Evolutionary conservation across 176 grass and related monocot genomes (phyloP).

Genomic region (Chloris gayana): DNA sequence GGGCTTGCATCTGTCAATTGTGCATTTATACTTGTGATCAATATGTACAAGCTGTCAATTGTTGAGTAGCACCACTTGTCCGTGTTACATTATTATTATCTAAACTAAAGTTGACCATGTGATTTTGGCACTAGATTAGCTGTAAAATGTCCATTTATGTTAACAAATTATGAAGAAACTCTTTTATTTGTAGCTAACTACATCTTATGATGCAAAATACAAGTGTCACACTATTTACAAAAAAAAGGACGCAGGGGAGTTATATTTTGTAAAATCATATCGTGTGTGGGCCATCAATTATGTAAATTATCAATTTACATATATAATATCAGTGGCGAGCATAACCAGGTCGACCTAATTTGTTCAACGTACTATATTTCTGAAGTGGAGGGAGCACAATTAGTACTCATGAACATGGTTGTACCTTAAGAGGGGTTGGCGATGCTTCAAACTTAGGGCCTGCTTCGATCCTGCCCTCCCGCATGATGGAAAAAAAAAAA

Average conservation of each 20-base stretch:
- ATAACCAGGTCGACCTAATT: background rate
- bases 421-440: background rate
- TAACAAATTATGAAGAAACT: background rate
- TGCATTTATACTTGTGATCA: constrained; percentile 17
- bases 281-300: background rate
- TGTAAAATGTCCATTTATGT: background rate
- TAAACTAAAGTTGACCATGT: constrained; percentile 6
- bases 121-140: background rate
- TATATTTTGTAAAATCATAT: background rate
- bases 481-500: too few relatives aligned
- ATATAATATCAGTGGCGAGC: background rate
- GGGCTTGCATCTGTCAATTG: background rate
- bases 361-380: too few relatives aligned
- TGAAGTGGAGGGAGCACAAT: background rate
- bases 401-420: background rate
- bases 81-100: background rate
- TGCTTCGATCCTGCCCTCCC: too few relatives aligned
- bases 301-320: background rate
- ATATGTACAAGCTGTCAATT: constrained; percentile 11
- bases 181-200: background rate
- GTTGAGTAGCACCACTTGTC: background rate
- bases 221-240: background rate
- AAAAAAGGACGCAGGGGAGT: background rate
- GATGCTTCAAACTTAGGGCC: background rate
- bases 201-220: background rate